Base-by-base conservation (phyloP, 257 asterid species). In the Schizonepeta tenuifolia region DNA sequence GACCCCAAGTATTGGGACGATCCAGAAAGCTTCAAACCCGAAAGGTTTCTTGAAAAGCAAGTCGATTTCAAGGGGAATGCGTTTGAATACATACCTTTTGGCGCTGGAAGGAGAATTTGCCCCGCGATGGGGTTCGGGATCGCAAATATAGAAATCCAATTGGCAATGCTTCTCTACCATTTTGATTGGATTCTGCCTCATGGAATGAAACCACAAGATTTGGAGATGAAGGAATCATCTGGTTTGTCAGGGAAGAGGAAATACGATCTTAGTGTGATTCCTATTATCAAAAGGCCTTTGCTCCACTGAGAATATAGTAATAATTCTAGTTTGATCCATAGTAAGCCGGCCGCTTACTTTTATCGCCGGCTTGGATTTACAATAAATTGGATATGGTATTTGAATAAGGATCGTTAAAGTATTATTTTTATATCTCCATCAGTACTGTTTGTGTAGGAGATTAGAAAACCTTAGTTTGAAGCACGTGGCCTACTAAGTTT, bases 81-180 rank as follows among this genome's bases (percentile, higher is more conserved):
- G 11, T 13, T 66, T 1, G 72, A 76, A 2, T 67, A 22, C 43
- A 40, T 68, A 2, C 76, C 79, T 2, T 79, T 79, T 28, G 83
- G 83, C 0, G 77, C 62, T 0, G 83, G 83, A 9, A 79, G 83
- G 21, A 79, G 83, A 66, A 63, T 63, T 20, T 79, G 83, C 64
- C 83, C 83, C 0, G 80, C 71, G 3, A 20, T 70, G 4, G 1
- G 17, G 3, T 67, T 67, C n/a, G 76, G 69, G 6, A n/a, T 75
- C 7, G 72, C 77, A 0, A 73, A 36, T 9, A 26, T 80, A 4
- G 79, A 76, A 56, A 28, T 68, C 0, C 21, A 22, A 11, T 10
- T 76, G 9, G 79, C 84, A 0, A 72, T 55, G 67, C 50, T 76
- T 24, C 66, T 80, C 9, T 80, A 80, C 47, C 66, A 80, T 44